Evolutionary conservation across 306 rosid species (phyloP).

Genomic region (Sicyos baderoa): DNA sequence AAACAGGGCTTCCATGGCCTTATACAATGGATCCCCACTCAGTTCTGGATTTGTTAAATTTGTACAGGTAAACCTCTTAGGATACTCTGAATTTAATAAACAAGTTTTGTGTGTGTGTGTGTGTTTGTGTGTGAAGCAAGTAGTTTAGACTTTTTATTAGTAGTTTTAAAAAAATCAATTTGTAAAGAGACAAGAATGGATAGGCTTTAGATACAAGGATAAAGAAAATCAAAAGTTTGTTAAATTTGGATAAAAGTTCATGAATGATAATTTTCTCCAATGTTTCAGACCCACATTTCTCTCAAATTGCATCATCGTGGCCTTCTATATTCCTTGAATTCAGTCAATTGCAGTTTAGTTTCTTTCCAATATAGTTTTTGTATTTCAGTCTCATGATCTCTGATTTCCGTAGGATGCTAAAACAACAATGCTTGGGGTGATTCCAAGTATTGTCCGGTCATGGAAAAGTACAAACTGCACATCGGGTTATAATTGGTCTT

Average conservation of each 20-base stretch:
- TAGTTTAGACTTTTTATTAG: not conserved
- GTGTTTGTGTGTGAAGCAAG: not conserved
- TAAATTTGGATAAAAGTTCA: not conserved
- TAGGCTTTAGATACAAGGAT: not conserved
- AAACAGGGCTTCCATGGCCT: conserved; percentile 87
- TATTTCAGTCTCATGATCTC: conserved; percentile 3
- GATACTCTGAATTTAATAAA: not conserved
- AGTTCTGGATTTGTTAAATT: conserved; percentile 83
- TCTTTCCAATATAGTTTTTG: not conserved
- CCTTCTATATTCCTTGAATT: not conserved
- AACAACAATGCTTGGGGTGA: conserved; percentile 93
- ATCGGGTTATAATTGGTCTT: conserved; percentile 77
- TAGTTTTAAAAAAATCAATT: not conserved
- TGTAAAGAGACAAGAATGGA: not conserved
- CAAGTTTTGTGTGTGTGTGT: not conserved
- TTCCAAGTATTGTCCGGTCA: conserved; percentile 83
- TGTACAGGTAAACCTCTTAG: conserved; percentile 52
- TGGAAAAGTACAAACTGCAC: conserved; percentile 70
- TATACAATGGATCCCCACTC: conserved; percentile 83
- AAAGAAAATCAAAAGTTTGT: not conserved
- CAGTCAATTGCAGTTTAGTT: not conserved
- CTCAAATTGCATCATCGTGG: not conserved
- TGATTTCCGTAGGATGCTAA: conserved; percentile 43
- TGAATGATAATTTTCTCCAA: not conserved
- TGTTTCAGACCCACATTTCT: not conserved